A percentile compares a stretch with the other conserved stretches of the same genome.
These are phyloP conservation scores for Solanum acaule DNA, from an alignment of 257 asterid species.

Conservation along the genomic window DNA sequence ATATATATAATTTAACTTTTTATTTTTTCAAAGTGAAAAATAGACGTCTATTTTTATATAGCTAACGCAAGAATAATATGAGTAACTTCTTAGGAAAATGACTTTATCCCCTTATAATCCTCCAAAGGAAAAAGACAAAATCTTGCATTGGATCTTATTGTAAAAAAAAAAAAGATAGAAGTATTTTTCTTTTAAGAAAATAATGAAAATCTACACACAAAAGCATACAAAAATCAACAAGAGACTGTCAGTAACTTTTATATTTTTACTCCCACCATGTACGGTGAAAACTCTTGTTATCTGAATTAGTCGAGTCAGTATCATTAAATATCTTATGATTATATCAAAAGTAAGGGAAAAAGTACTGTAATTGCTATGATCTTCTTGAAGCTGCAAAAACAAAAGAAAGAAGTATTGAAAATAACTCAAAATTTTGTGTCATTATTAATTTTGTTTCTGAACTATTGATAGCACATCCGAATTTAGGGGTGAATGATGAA, in stretches of 20 bases:
- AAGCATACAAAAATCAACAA: background rate
- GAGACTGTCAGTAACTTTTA: background rate
- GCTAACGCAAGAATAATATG: background rate
- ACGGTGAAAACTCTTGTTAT: background rate
- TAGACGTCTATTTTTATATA: background rate
- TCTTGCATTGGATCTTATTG: background rate
- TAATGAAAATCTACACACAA: background rate
- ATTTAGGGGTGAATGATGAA: background rate
- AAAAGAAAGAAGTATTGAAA: too few species aligned
- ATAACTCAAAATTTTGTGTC: too few species aligned
- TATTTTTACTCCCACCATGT: background rate
- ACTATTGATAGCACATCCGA: too few species aligned
- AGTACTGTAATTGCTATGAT: too few species aligned
- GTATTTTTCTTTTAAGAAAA: too few species aligned
- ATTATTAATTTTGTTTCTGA: too few species aligned
- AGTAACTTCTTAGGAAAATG: background rate
- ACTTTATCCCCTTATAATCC: conserved; percentile 1
- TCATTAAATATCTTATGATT: background rate
- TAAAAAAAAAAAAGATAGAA: background rate
- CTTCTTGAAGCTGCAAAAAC: background rate
- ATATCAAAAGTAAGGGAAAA: too few species aligned
- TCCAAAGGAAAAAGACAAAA: conserved; percentile 3
- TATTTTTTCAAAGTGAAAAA: too few species aligned
- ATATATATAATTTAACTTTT: too few species aligned
- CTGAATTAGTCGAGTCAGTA: background rate